Conservation (phyloP, 2,329 filamentous ascomycete species). For the Macrophomina tecta region DNA sequence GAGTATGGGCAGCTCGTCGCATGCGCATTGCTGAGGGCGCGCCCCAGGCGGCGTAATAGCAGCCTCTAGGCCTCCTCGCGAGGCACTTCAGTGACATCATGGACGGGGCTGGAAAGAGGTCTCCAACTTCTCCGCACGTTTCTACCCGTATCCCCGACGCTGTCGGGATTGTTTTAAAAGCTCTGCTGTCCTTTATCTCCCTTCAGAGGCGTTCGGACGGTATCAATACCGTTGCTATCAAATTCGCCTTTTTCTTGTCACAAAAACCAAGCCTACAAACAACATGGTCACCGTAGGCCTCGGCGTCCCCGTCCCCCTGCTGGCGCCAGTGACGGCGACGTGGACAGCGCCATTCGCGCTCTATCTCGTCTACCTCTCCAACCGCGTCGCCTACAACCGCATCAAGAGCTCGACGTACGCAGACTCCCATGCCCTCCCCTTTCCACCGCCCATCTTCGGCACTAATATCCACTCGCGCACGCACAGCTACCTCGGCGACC, state of each 20-base stretch:
- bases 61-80: neutral
- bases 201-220: neutral
- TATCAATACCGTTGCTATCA: neutral
- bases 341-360: conserved; percentile 50
- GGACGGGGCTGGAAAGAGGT: neutral
- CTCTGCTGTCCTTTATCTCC: neutral
- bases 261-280: neutral
- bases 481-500: conserved; percentile 38
- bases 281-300: conserved; percentile 39
- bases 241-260: neutral
- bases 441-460: neutral
- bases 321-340: conserved; percentile 46
- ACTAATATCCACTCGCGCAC: no score
- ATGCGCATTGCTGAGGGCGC: neutral
- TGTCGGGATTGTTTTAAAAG: neutral
- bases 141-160: neutral
- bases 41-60: neutral
- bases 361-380: conserved; percentile 50
- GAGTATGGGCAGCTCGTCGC: neutral
- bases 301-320: conserved; percentile 39
- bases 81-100: conserved; percentile 10
- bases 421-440: neutral
- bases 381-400: conserved; percentile 46
- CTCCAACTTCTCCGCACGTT: conserved; percentile 4
- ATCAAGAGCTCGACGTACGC: conserved; percentile 39